Evolutionary conservation across 257 asterid species (phyloP).

Genomic region (Phtheirospermum japonicum): DNA sequence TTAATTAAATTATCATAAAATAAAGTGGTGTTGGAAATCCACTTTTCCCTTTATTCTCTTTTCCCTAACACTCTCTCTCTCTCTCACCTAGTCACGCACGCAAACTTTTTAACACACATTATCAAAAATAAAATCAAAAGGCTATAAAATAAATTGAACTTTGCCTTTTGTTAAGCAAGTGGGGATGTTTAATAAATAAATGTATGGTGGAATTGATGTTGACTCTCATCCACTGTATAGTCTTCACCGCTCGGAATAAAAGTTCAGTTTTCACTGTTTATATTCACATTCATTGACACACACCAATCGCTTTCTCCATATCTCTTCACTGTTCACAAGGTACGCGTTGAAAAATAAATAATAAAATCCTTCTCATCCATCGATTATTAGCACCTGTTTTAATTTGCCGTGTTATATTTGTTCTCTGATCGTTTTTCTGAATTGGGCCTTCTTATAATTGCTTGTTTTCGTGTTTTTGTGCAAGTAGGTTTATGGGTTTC

Average conservation of each 20-base stretch:
- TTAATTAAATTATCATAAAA: too few relatives aligned
- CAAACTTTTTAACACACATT: too few relatives aligned
- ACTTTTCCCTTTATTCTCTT: too few relatives aligned
- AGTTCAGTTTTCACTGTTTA: background rate
- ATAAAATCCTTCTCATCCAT: background rate
- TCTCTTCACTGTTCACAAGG: conserved; percentile 31
- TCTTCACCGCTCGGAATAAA: conserved; percentile 22
- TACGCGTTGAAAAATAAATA: conserved; percentile 23
- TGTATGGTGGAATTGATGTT: conserved; percentile 22
- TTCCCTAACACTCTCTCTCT: too few relatives aligned
- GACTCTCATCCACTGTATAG: conserved; percentile 28
- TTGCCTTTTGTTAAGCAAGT: conserved; percentile 17
- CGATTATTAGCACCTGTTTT: background rate
- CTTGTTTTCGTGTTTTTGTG: conserved; percentile 8
- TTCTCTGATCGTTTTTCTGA: conserved; percentile 24
- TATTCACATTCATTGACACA: background rate
- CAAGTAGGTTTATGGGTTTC: conserved; percentile 9
- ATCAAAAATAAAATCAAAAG: conserved; percentile 13
- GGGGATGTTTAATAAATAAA: conserved; percentile 22
- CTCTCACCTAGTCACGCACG: too few relatives aligned
- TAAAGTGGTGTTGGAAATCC: too few relatives aligned
- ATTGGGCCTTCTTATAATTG: conserved; percentile 25
- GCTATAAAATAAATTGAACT: conserved; percentile 23
- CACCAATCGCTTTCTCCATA: conserved; percentile 18
- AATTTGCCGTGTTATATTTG: background rate